These are phyloP conservation scores for Colletotrichum musae DNA, from an alignment of 2,329 filamentous ascomycete genomes.

Conservation along the genomic window DNA sequence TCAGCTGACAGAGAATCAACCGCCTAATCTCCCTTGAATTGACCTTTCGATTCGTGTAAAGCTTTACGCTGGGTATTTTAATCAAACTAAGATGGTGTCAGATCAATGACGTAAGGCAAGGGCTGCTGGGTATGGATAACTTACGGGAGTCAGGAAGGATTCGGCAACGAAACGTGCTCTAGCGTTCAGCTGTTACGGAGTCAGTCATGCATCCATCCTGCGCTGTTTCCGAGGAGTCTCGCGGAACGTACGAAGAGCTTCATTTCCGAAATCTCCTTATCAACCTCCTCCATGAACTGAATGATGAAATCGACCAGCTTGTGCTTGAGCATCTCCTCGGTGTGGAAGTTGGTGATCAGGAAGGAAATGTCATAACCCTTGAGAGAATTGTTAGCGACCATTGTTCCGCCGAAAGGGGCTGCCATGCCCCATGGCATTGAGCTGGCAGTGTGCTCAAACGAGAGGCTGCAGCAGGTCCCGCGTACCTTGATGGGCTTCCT, in stretches of 20 bases:
- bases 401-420: not conserved
- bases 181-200: constrained; percentile 82
- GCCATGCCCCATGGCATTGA: constrained; percentile 23
- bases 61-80: constrained; percentile 35
- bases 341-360: constrained; percentile 98
- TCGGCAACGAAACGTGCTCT: constrained; percentile 97
- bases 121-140: constrained; percentile 42
- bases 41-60: constrained; percentile 3
- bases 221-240: not conserved
- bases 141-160: constrained; percentile 95
- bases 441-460: not conserved
- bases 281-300: constrained; percentile 99
- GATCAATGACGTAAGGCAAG: constrained; percentile 15
- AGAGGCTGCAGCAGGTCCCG: constrained; percentile 21
- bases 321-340: constrained; percentile 98
- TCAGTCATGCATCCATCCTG: constrained; percentile 38
- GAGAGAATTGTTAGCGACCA: constrained; percentile 42
- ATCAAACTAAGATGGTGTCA: constrained; percentile 36
- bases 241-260: constrained; percentile 91
- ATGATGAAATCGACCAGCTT: constrained; percentile 99
- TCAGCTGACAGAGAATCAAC: not conserved
- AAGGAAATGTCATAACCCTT: constrained; percentile 99
- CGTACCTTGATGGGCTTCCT: constrained; percentile 93
- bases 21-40: not conserved
- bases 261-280: constrained; percentile 99